phyloP scores from a whole-genome alignment of 495 filamentous ascomycete genomes.

The Penicillium desertorum region DNA sequence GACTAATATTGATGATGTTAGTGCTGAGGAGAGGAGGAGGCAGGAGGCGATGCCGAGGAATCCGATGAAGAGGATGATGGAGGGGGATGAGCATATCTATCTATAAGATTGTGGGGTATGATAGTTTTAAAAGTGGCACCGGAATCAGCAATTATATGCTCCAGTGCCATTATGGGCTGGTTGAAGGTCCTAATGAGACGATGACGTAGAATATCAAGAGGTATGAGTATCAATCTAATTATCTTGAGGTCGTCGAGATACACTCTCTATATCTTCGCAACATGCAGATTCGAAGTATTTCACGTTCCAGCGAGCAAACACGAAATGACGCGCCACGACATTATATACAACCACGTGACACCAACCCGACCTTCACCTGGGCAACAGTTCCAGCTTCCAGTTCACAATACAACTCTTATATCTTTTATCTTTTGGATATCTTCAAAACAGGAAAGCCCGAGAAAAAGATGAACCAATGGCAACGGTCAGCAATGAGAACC shows the following conservation, averaged over 20 bases:
- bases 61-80: conserved; percentile 53
- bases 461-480: conserved; percentile 42
- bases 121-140: background rate
- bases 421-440: background rate
- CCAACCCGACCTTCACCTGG: background rate
- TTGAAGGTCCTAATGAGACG: background rate
- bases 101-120: conserved; percentile 4
- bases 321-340: background rate
- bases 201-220: background rate
- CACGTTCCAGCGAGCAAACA: background rate
- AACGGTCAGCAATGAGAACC: conserved; percentile 26
- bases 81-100: conserved; percentile 31
- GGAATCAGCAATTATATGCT: background rate
- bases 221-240: background rate
- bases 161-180: background rate
- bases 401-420: background rate
- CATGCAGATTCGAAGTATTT: background rate
- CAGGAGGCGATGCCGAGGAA: conserved; percentile 40
- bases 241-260: background rate
- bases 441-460: background rate
- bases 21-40: conserved; percentile 35
- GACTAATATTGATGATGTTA: conserved; percentile 39
- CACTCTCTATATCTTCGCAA: background rate
- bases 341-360: conserved; percentile 20
- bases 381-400: background rate